Evolutionary conservation across 371 early-diverging fungal genomes (phyloP), one percentile per base, ranked within the genome.

Genomic region (Phascolomyces articulosus): DNA sequence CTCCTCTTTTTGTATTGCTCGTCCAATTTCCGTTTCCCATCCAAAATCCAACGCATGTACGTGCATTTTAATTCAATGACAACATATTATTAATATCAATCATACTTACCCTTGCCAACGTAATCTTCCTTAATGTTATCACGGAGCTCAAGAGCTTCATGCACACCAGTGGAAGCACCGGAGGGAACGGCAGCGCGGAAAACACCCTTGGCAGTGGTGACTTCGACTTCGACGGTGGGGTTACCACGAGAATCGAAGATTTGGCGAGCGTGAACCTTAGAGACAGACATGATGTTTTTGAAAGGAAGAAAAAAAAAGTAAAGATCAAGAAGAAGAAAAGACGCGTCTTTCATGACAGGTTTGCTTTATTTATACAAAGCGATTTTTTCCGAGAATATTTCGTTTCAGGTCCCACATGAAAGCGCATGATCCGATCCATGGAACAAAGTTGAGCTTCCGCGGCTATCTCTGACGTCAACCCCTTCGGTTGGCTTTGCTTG

Each of bases 211-310:
- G 75, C 81, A 73, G 98, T 98, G 75, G 93, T 92, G 73, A 99
- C 87, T 69, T 99, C 99, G 51, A 99, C 98, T 86, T 99, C 99
- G 60, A 98, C 93, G 67, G 99, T 99, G 66, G 99, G 99, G 90
- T 95, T 96, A 66, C 99, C 99, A 74, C 99, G 91, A 58, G 99
- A 99, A 84, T 98, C 97, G 74, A 98, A 97, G 84, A 99, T 98
- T 85, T 97, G 97, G 79, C 99, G 94, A 69, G 98, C 98, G 85
- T 92, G 90, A 71, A 97, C 88, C 79, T 94, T 90, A 65, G 81
- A 74, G 74, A 92, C 88, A 56, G 86, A 82, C 85, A 69, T 78
- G 31, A 44, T 70, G 40, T 24, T 55, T 31, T 2, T 54, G 59
- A 24, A 18, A 31, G 51, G n/a, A n/a, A 48, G 13, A 54, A 31